phyloP scores from a whole-genome alignment of 768 basidiomycete species.

The Psilocybe cubensis region DNA sequence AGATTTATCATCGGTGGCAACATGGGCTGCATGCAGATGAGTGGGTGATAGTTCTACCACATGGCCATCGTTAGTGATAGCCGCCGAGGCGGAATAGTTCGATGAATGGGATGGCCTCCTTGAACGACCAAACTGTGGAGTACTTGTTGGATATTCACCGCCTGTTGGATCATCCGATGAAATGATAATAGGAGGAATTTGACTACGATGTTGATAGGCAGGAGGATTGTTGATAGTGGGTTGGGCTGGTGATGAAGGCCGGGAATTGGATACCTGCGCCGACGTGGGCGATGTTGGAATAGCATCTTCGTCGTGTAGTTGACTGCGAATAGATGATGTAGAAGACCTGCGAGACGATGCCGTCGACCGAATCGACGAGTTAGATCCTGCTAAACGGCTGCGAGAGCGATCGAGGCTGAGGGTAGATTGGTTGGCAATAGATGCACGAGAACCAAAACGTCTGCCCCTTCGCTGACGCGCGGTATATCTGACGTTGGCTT shows the following conservation, averaged over 20 bases:
- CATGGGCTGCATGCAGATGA: slow-evolving; percentile 48
- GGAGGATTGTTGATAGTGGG: slow-evolving; percentile 26
- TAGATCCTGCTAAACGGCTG: slow-evolving; percentile 15
- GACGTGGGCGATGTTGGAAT: slow-evolving; percentile 5
- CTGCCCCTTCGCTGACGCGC: slow-evolving; percentile 61
- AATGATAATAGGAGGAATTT: slow-evolving; percentile 17
- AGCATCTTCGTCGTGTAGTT: slow-evolving; percentile 8
- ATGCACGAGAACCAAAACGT: slow-evolving; percentile 30
- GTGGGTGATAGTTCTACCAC: slow-evolving; percentile 19
- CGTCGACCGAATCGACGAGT: slow-evolving; percentile 20
- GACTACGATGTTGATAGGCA: slow-evolving; percentile 45
- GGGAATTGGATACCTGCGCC: slow-evolving; percentile 18
- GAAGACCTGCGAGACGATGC: slow-evolving; percentile 35
- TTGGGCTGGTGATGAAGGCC: slow-evolving; percentile 16
- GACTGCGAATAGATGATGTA: slow-evolving; percentile 19
- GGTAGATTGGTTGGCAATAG: slow-evolving; percentile 31
- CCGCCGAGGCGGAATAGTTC: slow-evolving; percentile 13
- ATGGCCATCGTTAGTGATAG: slow-evolving; percentile 10
- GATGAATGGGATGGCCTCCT: slow-evolving; percentile 27
- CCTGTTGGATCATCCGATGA: slow-evolving; percentile 19
- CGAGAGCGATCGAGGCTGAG: slow-evolving; percentile 22
- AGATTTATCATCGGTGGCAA: slow-evolving; percentile 69
- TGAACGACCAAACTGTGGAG: slow-evolving; percentile 17
- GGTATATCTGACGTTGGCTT: slow-evolving; percentile 59
- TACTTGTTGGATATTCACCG: slow-evolving; percentile 9